Conservation (phyloP, 2,329 filamentous ascomycete species). For the Bipolaris zeicola region DNA sequence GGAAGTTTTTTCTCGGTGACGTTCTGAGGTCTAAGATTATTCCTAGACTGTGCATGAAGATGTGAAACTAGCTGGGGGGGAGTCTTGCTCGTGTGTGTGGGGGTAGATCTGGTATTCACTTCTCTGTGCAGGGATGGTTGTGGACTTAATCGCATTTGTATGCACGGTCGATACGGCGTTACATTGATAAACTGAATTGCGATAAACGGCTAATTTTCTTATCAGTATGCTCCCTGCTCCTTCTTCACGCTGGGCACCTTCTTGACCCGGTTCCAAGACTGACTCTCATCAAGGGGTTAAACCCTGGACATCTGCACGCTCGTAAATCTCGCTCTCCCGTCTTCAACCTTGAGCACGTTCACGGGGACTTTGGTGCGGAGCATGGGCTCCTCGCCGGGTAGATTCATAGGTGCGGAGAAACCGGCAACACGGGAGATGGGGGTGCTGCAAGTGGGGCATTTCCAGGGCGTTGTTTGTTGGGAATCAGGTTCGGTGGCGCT, state of each 20-base stretch:
- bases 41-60: too few species aligned
- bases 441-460: not conserved
- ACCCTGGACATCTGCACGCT: not conserved
- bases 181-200: too few species aligned
- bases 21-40: too few species aligned
- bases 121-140: too few species aligned
- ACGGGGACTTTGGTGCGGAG: not conserved
- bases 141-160: too few species aligned
- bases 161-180: too few species aligned
- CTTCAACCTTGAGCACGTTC: not conserved
- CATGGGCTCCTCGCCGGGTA: conserved; percentile 1
- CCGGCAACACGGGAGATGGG: not conserved
- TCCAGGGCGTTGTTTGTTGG: not conserved
- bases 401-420: conserved; percentile 1
- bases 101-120: too few species aligned
- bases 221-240: too few species aligned
- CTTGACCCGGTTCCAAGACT: not conserved
- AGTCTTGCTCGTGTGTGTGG: too few species aligned
- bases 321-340: not conserved
- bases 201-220: too few species aligned
- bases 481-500: not conserved
- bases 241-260: not conserved
- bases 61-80: too few species aligned
- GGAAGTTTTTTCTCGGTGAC: too few species aligned
- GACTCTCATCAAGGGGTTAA: not conserved